Evolutionary conservation across 1,284 basidiomycete species (phyloP).

Genomic region (Cryptococcus sp.): DNA sequence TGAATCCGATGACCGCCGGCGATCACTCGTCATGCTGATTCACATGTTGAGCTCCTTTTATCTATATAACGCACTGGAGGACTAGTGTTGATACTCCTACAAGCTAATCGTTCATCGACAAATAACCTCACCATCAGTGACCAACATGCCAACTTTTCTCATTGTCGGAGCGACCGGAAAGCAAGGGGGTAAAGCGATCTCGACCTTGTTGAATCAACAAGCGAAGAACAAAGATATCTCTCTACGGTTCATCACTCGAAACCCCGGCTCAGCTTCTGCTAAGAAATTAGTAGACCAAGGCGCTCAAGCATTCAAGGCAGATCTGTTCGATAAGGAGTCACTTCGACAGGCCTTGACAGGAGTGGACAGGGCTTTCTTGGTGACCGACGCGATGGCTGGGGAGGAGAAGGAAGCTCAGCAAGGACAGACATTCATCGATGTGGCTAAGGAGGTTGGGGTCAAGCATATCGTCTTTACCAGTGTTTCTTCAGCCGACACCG

Average conservation of each 20-base stretch:
- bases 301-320: slow-evolving; percentile 46
- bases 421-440: slow-evolving; percentile 16
- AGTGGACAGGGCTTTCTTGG: slow-evolving; percentile 14
- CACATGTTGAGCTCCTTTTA: too few species aligned
- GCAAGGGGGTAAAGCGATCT: slow-evolving; percentile 48
- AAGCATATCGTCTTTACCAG: slow-evolving; percentile 17
- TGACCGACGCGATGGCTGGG: slow-evolving; percentile 23
- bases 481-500: slow-evolving; percentile 9
- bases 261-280: slow-evolving; percentile 37
- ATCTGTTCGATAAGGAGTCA: slow-evolving; percentile 41
- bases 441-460: slow-evolving; percentile 11
- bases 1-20: too few species aligned
- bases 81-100: too few species aligned
- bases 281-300: slow-evolving; percentile 28
- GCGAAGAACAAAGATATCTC: slow-evolving; percentile 10
- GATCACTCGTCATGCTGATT: too few species aligned
- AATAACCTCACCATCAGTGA: too few species aligned
- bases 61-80: too few species aligned
- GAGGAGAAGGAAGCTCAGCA: slow-evolving; percentile 36
- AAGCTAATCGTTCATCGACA: too few species aligned
- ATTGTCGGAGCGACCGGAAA: slow-evolving; percentile 52
- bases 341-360: slow-evolving; percentile 44
- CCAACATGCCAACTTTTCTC: slow-evolving; percentile 31
- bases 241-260: slow-evolving; percentile 51
- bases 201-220: slow-evolving; percentile 26